These are phyloP conservation scores for Ascochyta koolunga DNA, from an alignment of 2,329 filamentous ascomycete species.

Conservation along the genomic window DNA sequence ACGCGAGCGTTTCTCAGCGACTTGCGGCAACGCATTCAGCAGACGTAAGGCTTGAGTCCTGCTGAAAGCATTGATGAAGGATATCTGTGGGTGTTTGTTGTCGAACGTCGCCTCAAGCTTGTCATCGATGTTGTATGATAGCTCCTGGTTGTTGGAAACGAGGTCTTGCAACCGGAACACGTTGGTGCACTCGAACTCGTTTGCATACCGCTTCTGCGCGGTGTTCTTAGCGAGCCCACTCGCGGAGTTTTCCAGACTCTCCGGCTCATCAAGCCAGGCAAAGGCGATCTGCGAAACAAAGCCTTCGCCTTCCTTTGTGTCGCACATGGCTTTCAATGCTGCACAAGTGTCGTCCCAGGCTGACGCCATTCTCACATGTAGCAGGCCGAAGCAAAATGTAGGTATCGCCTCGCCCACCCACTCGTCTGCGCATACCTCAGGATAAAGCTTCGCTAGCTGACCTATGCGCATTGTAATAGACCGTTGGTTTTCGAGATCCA, in stretches of 20 bases:
- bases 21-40: constrained; percentile 71
- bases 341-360: constrained; percentile 85
- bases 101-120: constrained; percentile 70
- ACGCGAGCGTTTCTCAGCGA: constrained; percentile 87
- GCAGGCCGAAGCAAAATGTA: constrained; percentile 83
- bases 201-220: constrained; percentile 51
- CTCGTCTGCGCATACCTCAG: constrained; percentile 61
- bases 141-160: constrained; percentile 21
- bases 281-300: constrained; percentile 75
- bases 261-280: constrained; percentile 66
- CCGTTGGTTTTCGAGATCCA: constrained; percentile 77
- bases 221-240: constrained; percentile 10
- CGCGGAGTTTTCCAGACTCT: constrained; percentile 14
- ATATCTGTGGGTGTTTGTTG: constrained; percentile 63
- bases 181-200: constrained; percentile 86
- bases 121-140: constrained; percentile 45
- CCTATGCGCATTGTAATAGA: constrained; percentile 85
- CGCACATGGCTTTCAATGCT: constrained; percentile 75
- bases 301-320: constrained; percentile 74
- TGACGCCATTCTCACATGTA: constrained; percentile 83
- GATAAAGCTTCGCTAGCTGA: constrained; percentile 72
- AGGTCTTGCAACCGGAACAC: constrained; percentile 58
- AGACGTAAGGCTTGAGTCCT: constrained; percentile 81
- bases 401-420: constrained; percentile 77
- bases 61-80: constrained; percentile 61